These are phyloP conservation scores for Phytophthora megakarya DNA, from an alignment of 352 stramenopile genomes.

Conservation along the genomic window DNA sequence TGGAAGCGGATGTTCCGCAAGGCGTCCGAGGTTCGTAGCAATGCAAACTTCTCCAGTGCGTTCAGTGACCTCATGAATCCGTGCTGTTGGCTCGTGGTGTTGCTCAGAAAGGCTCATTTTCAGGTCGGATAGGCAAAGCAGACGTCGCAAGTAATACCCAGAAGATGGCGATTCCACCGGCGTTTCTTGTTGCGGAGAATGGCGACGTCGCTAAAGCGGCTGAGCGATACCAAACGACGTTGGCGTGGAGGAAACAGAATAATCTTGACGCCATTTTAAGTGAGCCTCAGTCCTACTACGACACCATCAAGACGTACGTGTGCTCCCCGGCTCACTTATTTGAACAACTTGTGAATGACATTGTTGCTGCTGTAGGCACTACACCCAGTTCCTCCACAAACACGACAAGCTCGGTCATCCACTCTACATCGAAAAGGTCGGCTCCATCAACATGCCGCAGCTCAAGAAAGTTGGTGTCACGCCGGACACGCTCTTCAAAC, in stretches of 20 bases:
- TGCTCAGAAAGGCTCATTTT: slow-evolving; percentile 33
- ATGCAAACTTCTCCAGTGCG: neutral
- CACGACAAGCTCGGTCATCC: slow-evolving; percentile 78
- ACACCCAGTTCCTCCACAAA: slow-evolving; percentile 84
- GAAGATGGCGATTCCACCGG: slow-evolving; percentile 37
- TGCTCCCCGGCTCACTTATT: slow-evolving; percentile 13
- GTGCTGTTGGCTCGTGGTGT: slow-evolving; percentile 10
- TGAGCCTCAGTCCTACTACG: slow-evolving; percentile 60
- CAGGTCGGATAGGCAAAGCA: slow-evolving; percentile 17
- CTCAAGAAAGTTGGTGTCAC: slow-evolving; percentile 72
- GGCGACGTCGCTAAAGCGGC: slow-evolving; percentile 57
- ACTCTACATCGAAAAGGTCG: slow-evolving; percentile 84
- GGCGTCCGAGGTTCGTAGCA: slow-evolving; percentile 14
- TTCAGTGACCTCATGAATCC: slow-evolving; percentile 16
- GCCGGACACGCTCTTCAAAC: slow-evolving; percentile 73
- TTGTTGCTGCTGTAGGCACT: slow-evolving; percentile 46
- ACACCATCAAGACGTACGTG: slow-evolving; percentile 69
- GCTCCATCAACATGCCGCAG: slow-evolving; percentile 80
- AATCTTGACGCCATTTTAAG: slow-evolving; percentile 69
- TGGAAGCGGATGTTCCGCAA: slow-evolving; percentile 10
- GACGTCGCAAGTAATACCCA: slow-evolving; percentile 21
- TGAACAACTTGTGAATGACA: neutral
- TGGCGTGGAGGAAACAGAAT: slow-evolving; percentile 78
- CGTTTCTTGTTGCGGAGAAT: slow-evolving; percentile 72
- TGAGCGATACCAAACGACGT: slow-evolving; percentile 64